Evolutionary conservation across 2,329 filamentous ascomycete species (phyloP), one percentile per base, ranked within the genome.

Genomic region (Gliomastix tumulicola): DNA sequence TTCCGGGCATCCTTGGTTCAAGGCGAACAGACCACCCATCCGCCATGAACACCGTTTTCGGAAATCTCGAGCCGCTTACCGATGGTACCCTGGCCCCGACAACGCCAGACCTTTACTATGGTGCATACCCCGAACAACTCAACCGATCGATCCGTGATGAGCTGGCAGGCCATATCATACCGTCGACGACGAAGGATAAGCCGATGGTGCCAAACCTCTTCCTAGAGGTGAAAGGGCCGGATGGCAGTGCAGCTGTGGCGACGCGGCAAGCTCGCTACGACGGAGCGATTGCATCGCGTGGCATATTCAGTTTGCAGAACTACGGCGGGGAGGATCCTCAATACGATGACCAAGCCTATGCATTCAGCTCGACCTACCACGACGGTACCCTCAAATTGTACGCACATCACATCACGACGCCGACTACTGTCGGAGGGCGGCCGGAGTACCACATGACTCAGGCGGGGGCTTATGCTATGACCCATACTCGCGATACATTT

Each of bases 201-300:
- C 60, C 59, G 1, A 40, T 59, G 7, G 50, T 45, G 21, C 62
- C 60, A 4, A 66, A 68, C 45, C 62, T 66, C 39, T 68, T 68
- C 39, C 16, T 67, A 1, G 58, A 59, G 34, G 55, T 46, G 0
- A 67, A 67, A 41, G 57, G 55, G 2, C 58, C 55, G 8, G 37
- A 56, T 37, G 56, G 56, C 5, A 48, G 41, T 28, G 8, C 35
- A 6, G 49, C 39, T 7, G 56, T 59, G 6, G 57, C 51, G 11
- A 45, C 11, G 30, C 49, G 53, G 20, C 60, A 65, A 41, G 60
- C 54, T 36, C 49, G 49, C 34, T 56, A 62, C 32, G 50, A 66
- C 39, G 57, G 62, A 27, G 60, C 62, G 4, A 32, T 49, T 16
- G 60, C 60, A 25, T 48, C 59, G 20, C 54, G 59, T 20, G 59